Conservation (phyloP, 176 grass and related monocot species). For the Avena atlantica region DNA sequence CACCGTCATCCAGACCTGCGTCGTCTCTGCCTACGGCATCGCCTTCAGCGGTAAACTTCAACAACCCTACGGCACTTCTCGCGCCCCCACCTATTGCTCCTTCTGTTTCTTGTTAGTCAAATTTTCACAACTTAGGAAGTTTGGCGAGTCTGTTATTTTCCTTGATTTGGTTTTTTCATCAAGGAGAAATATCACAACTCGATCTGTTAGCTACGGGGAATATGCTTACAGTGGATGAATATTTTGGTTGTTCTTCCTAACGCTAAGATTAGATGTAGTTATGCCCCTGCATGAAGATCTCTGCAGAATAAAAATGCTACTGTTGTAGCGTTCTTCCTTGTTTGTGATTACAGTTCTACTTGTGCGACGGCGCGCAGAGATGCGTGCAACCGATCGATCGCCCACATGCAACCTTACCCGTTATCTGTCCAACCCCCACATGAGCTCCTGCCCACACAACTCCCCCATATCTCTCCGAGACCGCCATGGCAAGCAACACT, state of each 20-base stretch:
- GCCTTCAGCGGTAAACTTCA: constrained; percentile 66
- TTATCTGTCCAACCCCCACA: no score
- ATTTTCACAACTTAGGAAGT: not conserved
- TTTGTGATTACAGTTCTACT: not conserved
- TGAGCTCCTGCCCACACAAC: no score
- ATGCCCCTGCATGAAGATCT: not conserved
- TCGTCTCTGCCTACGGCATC: constrained; percentile 67
- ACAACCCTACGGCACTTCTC: not conserved
- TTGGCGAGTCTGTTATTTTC: not conserved
- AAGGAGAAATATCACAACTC: not conserved
- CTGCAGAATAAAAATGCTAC: no score
- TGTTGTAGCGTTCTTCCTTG: not conserved
- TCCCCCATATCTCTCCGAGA: no score
- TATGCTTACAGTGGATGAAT: not conserved
- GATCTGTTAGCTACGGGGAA: not conserved
- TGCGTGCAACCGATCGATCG: no score
- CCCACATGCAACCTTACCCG: no score
- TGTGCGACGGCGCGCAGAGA: no score
- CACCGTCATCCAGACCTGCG: constrained; percentile 80
- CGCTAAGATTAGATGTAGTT: not conserved
- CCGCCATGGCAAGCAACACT: no score
- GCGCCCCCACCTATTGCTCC: not conserved
- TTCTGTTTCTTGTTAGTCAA: not conserved
- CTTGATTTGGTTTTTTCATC: not conserved
- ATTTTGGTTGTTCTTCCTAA: not conserved